These are phyloP conservation scores for Kalaharituber pfeilii DNA, from an alignment of 2,329 filamentous ascomycete genomes.

Conservation along the genomic window DNA sequence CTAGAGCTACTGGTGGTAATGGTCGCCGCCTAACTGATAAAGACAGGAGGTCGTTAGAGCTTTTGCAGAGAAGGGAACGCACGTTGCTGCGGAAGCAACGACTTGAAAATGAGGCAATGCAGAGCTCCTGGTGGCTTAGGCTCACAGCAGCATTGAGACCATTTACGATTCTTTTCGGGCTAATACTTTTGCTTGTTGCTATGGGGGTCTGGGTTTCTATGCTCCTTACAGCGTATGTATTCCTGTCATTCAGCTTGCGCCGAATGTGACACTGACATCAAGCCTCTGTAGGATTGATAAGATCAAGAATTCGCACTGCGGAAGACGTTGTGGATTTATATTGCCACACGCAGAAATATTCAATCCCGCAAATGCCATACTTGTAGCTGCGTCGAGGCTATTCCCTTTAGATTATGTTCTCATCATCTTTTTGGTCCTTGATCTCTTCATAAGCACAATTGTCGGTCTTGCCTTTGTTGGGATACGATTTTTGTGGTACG, in stretches of 20 bases:
- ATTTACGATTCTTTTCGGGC: constrained; percentile 69
- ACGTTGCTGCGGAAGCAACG: constrained; percentile 79
- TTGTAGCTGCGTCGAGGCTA: constrained; percentile 60
- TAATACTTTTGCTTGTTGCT: constrained; percentile 56
- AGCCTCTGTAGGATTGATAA: constrained; percentile 56
- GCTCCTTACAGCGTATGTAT: constrained; percentile 52
- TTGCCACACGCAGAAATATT: constrained; percentile 77
- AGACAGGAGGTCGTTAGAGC: constrained; percentile 74
- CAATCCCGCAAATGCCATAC: constrained; percentile 83
- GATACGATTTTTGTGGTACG: constrained; percentile 77
- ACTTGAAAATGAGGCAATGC: constrained; percentile 65
- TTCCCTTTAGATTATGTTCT: constrained; percentile 89
- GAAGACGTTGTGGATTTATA: constrained; percentile 78
- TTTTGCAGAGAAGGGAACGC: constrained; percentile 73
- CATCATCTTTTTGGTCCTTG: constrained; percentile 62
- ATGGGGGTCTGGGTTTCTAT: constrained; percentile 75
- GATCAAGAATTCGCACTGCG: constrained; percentile 86
- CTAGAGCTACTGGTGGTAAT: constrained; percentile 22
- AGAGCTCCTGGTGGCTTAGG: neutral
- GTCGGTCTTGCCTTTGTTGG: constrained; percentile 72
- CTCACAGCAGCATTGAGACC: constrained; percentile 68
- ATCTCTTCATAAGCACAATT: constrained; percentile 79
- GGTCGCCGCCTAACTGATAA: constrained; percentile 52
- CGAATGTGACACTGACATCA: neutral
- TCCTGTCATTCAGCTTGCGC: neutral